These are phyloP conservation scores for Tricholoma sp. DNA, from an alignment of 768 basidiomycete genomes.

Conservation along the genomic window DNA sequence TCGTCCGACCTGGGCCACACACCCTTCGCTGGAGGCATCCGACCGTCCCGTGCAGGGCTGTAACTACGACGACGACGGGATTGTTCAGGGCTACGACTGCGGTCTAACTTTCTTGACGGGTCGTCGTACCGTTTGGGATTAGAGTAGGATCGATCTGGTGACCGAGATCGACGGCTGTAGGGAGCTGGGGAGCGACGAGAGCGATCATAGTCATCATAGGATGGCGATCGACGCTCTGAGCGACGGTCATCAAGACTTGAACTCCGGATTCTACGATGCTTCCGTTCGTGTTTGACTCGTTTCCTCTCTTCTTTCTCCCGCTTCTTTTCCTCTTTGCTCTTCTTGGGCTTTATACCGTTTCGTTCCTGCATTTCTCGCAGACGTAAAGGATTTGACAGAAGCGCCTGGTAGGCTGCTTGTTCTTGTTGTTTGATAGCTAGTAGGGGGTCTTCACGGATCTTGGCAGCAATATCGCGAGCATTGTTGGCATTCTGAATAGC, in stretches of 20 bases:
- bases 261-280: conserved; percentile 23
- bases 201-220: conserved; percentile 27
- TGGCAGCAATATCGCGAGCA: conserved; percentile 81
- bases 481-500: conserved; percentile 94
- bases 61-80: conserved; percentile 24
- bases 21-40: conserved; percentile 15
- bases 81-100: conserved; percentile 31
- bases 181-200: conserved; percentile 47
- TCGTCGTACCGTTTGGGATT: conserved; percentile 26
- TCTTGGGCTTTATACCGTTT: conserved; percentile 77
- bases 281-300: conserved; percentile 35
- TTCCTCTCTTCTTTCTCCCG: conserved; percentile 42
- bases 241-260: conserved; percentile 12
- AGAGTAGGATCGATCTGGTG: conserved; percentile 19
- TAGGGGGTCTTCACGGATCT: conserved; percentile 94
- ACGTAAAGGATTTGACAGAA: conserved; percentile 83
- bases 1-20: conserved; percentile 49
- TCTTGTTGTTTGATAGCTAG: conserved; percentile 99
- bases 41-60: conserved; percentile 25
- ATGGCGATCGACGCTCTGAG: conserved; percentile 18
- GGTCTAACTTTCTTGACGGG: conserved; percentile 16
- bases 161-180: conserved; percentile 38
- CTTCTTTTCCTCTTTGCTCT: conserved; percentile 65
- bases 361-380: conserved; percentile 76
- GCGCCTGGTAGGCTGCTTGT: conserved; percentile 83